Base-by-base conservation (phyloP, 345 rosid species). In the Abelmoschus esculentus region DNA sequence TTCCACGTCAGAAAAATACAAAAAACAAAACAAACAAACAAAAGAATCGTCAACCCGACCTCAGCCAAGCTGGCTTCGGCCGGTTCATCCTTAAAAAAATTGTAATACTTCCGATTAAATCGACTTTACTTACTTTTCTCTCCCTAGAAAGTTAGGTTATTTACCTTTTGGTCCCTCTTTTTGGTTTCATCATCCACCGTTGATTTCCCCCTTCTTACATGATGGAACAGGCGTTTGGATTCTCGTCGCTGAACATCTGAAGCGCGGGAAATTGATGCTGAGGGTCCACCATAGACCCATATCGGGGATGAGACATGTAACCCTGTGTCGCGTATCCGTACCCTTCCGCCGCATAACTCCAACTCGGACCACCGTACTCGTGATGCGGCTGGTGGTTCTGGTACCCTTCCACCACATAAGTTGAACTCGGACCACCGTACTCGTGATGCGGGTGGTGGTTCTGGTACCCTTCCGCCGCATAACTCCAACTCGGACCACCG, bases 171-270 rank as follows among this genome's bases (percentile, higher is more conserved):
- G n/a, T n/a, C n/a, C n/a, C n/a, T n/a, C n/a, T n/a, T n/a, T n/a
- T n/a, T 74, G 0, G 9, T 7, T 8, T 54, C 4, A 54, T 42
- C 28, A 15, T 22, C 54, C 55, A 42, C 38, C 63, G 56, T 4
- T 28, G 67, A 69, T 2, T 2, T 32, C 58, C 17, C 4, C 0
- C 1, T 12, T 42, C 13, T 91, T 78, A 90, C 93, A 92, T 90
- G 9, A 93, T 50, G 47, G 88, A 85, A 59, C 98, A 93, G 0
- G 88, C 87, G 59, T 93, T 89, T 5, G 98, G 98, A 81, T 93
- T 90, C 85, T 93, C 98, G 59, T 93, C 98, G 54, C 97, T 90
- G 67, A 93, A 90, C 86, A 92, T 80, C 79, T 90, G 90, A 3
- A 95, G 92, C 26, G 91, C 84, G 42, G 81, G 81, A 71, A 67